These are phyloP conservation scores for Leccinum fallax DNA, from an alignment of 1,284 basidiomycete species.

Conservation along the genomic window DNA sequence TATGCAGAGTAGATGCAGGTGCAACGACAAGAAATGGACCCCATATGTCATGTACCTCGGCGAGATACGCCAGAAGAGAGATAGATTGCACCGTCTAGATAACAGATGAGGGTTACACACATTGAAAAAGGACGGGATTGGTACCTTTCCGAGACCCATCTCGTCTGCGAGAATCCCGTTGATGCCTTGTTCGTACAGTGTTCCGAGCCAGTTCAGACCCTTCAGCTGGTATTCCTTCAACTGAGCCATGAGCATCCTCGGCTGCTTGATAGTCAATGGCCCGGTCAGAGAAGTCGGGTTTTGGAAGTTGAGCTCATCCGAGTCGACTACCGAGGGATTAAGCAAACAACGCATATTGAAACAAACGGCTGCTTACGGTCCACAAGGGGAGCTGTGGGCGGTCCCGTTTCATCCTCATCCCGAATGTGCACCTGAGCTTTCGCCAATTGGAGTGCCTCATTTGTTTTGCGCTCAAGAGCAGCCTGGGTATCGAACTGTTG, in stretches of 20 bases:
- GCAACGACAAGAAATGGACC: slow-evolving; percentile 99
- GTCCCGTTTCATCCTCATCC: slow-evolving; percentile 44
- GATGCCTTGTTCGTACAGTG: slow-evolving; percentile 98
- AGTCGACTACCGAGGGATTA: slow-evolving; percentile 65
- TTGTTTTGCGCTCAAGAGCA: slow-evolving; percentile 79
- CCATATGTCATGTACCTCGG: slow-evolving; percentile 98
- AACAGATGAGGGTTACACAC: slow-evolving; percentile 3
- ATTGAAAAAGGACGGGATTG: slow-evolving; percentile 13
- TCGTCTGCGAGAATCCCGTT: slow-evolving; percentile 98
- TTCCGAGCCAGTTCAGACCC: slow-evolving; percentile 97
- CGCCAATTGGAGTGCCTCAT: slow-evolving; percentile 70
- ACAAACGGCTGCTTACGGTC: slow-evolving; percentile 56
- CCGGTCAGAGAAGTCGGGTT: slow-evolving; percentile 95
- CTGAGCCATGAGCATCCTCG: slow-evolving; percentile 95
- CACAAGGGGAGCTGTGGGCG: slow-evolving; percentile 48
- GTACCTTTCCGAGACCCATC: slow-evolving; percentile 94
- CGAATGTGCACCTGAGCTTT: slow-evolving; percentile 65
- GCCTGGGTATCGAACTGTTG: slow-evolving; percentile 84
- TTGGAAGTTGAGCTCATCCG: slow-evolving; percentile 98
- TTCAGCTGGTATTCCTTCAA: slow-evolving; percentile 99
- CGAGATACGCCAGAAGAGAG: slow-evolving; percentile 93
- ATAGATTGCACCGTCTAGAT: slow-evolving; percentile 97
- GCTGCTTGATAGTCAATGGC: slow-evolving; percentile 86
- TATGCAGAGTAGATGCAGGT: slow-evolving; percentile 96
- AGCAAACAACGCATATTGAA: slow-evolving; percentile 3